These are phyloP conservation scores for Trypanosoma cruzi DNA, from an alignment of 208 protist species.

Conservation along the genomic window DNA sequence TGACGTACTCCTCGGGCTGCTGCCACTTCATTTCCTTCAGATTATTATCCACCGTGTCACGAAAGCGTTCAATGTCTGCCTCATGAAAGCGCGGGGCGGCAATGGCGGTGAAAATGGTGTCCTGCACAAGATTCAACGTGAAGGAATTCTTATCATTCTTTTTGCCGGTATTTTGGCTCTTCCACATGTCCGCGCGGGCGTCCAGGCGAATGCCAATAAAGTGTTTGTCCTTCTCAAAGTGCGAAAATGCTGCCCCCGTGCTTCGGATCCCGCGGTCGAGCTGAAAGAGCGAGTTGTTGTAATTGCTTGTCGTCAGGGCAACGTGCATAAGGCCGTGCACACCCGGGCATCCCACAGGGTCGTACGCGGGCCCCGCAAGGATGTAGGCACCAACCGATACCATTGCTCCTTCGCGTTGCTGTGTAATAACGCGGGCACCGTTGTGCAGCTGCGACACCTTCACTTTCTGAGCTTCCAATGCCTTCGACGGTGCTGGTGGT, in stretches of 20 bases:
- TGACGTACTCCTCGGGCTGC: constrained; percentile 71
- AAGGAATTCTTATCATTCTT: constrained; percentile 32
- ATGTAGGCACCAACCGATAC: constrained; percentile 86
- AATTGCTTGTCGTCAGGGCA: constrained; percentile 81
- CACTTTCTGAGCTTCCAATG: constrained; percentile 30
- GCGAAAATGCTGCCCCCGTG: constrained; percentile 64
- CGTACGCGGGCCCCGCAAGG: constrained; percentile 80
- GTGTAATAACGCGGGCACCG: constrained; percentile 80
- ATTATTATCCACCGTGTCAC: constrained; percentile 87
- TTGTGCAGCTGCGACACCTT: constrained; percentile 78
- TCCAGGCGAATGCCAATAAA: constrained; percentile 82
- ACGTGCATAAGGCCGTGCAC: constrained; percentile 76
- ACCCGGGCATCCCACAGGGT: constrained; percentile 71
- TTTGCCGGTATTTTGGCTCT: constrained; percentile 17
- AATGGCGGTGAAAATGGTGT: constrained; percentile 84
- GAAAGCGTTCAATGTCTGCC: constrained; percentile 80
- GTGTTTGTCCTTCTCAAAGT: constrained; percentile 87
- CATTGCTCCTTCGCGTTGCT: constrained; percentile 65
- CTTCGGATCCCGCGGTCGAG: constrained; percentile 83
- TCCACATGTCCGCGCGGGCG: constrained; percentile 72
- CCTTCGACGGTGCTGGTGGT: background rate
- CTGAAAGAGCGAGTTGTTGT: constrained; percentile 85
- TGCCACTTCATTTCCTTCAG: constrained; percentile 84
- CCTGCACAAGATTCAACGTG: constrained; percentile 68
- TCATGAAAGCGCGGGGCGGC: constrained; percentile 82